Percentiles rank a stretch among this genome's conserved stretches.
phyloP scores from a whole-genome alignment of 495 filamentous ascomycete genomes.

The Entonaema liquescens region DNA sequence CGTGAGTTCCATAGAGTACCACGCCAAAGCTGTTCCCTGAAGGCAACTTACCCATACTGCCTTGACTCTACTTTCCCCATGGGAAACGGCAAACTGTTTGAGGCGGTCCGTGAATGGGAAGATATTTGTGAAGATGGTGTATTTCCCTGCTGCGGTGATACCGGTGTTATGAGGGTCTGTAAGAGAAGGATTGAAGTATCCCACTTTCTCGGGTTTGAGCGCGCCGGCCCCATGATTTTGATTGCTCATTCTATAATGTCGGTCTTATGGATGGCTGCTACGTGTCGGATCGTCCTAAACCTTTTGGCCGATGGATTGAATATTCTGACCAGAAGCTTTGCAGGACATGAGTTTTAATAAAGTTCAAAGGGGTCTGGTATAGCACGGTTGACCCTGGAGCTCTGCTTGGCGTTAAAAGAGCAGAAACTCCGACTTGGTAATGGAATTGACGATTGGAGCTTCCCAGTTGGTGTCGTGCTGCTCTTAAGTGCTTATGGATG shows the following conservation, averaged over 20 bases:
- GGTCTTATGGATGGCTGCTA: not conserved
- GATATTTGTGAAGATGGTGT: not conserved
- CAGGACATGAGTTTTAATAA: no score
- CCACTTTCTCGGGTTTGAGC: not conserved
- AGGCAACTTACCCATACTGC: not conserved
- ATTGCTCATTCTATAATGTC: not conserved
- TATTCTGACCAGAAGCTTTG: no score
- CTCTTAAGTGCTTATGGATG: no score
- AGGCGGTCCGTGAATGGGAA: not conserved
- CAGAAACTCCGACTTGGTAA: no score
- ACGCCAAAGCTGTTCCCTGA: not conserved
- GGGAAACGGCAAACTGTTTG: not conserved
- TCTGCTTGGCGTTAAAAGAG: no score
- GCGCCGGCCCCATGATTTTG: not conserved
- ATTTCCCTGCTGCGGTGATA: not conserved
- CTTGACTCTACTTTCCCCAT: not conserved
- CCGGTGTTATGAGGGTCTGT: not conserved
- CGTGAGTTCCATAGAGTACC: not conserved
- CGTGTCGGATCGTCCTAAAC: not conserved
- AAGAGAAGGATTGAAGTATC: conserved; percentile 1
- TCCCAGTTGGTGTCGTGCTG: no score
- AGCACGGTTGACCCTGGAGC: no score
- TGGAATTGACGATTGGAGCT: no score
- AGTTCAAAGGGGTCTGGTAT: no score
- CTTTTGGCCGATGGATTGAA: no score